phyloP scores from a whole-genome alignment of 345 rosid species.

The Melaleuca alternifolia region DNA sequence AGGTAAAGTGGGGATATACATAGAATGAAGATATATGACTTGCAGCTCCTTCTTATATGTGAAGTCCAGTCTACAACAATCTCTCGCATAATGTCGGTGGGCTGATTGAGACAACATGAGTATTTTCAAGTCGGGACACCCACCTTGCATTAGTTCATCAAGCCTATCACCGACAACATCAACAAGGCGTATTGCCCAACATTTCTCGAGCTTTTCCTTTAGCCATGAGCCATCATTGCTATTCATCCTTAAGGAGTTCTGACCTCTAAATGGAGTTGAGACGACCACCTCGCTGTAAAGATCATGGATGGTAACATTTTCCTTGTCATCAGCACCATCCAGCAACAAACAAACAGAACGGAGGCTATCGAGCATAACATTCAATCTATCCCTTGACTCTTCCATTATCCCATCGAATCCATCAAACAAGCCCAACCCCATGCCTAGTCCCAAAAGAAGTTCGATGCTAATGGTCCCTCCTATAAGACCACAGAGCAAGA shows the following conservation, averaged over 20 bases:
- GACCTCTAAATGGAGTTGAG: neutral
- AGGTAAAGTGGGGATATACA: neutral
- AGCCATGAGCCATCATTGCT: neutral
- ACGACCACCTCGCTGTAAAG: neutral
- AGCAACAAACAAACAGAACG: neutral
- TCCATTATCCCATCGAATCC: fast-evolving
- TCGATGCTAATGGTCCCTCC: neutral
- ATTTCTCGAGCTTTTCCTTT: neutral
- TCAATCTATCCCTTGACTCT: neutral
- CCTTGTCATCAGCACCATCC: neutral
- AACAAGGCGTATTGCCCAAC: neutral
- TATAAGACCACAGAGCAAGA: neutral
- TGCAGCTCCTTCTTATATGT: neutral
- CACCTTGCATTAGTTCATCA: fast-evolving
- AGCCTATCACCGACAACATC: neutral
- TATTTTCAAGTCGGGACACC: neutral
- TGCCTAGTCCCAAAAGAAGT: neutral
- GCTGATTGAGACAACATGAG: neutral
- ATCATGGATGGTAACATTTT: neutral
- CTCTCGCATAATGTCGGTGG: neutral
- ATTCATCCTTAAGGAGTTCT: neutral
- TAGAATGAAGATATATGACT: neutral
- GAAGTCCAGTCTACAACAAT: neutral
- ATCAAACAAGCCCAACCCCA: neutral
- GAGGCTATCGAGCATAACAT: neutral